Evolutionary conservation across 2,329 filamentous ascomycete species (phyloP).

Genomic region (Nigrograna mackinnonii): DNA sequence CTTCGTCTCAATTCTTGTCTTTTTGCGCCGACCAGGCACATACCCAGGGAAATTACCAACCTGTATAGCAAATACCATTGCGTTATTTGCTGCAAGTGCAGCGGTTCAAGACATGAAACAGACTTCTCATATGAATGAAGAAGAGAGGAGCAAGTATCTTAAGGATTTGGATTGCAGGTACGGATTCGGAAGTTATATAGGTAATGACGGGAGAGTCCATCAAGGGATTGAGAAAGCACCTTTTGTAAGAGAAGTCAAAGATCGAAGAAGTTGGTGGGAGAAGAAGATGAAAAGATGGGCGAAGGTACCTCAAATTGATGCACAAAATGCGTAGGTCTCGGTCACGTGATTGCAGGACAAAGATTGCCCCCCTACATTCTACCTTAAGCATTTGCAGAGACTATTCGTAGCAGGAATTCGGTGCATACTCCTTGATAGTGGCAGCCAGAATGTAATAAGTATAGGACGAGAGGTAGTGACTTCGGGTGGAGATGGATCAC

Average conservation of each 20-base stretch:
- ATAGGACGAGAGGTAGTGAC: too few relatives aligned
- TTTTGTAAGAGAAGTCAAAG: conserved; percentile 28
- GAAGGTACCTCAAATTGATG: too few relatives aligned
- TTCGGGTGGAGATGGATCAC: too few relatives aligned
- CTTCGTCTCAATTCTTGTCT: conserved; percentile 48
- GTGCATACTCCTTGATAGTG: too few relatives aligned
- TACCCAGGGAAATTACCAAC: conserved; percentile 58
- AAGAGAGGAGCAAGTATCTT: conserved; percentile 18
- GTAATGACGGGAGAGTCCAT: conserved; percentile 51
- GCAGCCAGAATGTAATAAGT: too few relatives aligned
- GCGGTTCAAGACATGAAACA: conserved; percentile 42
- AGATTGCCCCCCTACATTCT: too few relatives aligned
- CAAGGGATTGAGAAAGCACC: conserved; percentile 57
- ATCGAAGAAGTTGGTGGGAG: too few relatives aligned
- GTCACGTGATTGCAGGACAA: too few relatives aligned
- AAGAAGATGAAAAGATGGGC: too few relatives aligned
- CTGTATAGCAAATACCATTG: conserved; percentile 52
- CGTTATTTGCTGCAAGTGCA: conserved; percentile 53
- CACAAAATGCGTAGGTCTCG: too few relatives aligned
- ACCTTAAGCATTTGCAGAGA: too few relatives aligned
- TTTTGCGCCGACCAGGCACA: conserved; percentile 42
- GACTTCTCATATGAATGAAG: conserved; percentile 20
- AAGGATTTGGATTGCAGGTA: conserved; percentile 30
- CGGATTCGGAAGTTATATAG: conserved; percentile 57
- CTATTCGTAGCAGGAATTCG: too few relatives aligned